Evolutionary conservation across 2,329 filamentous ascomycete genomes (phyloP).

Genomic region (Ceratocystiopsis brevicomis): DNA sequence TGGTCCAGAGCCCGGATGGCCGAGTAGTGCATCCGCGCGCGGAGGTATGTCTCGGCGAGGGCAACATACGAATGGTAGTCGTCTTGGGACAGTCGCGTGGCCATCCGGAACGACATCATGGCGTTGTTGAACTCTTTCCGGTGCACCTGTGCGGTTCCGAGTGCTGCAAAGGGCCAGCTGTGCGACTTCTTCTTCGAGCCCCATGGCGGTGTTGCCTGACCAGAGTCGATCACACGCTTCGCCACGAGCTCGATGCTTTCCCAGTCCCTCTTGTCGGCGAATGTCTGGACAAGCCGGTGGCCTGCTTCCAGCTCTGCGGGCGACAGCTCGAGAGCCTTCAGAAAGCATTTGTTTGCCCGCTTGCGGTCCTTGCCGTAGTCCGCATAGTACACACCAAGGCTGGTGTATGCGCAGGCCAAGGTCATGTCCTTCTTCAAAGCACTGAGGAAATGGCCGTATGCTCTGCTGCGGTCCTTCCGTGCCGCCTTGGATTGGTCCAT

Average conservation of each 20-base stretch:
- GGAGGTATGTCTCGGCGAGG: conserved; percentile 92
- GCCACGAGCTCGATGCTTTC: conserved; percentile 88
- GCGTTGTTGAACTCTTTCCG: conserved; percentile 79
- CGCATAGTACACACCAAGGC: conserved; percentile 72
- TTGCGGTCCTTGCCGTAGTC: conserved; percentile 80
- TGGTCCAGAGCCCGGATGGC: conserved; percentile 80
- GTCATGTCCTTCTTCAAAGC: conserved; percentile 75
- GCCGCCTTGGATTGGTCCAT: conserved; percentile 54
- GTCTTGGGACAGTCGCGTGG: conserved; percentile 60
- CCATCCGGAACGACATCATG: conserved; percentile 80
- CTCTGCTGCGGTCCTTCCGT: conserved; percentile 60
- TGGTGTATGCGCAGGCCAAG: conserved; percentile 80
- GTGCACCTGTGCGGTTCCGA: conserved; percentile 88
- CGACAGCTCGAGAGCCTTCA: conserved; percentile 89
- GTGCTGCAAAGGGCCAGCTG: conserved; percentile 87
- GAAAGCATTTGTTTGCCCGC: conserved; percentile 78
- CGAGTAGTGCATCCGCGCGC: conserved; percentile 82
- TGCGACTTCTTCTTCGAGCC: conserved; percentile 85
- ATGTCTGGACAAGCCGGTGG: conserved; percentile 66
- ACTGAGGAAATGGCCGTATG: conserved; percentile 67
- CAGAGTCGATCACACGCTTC: conserved; percentile 82
- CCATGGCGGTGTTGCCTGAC: conserved; percentile 72
- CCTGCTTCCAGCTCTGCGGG: conserved; percentile 71
- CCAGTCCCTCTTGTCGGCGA: conserved; percentile 86
- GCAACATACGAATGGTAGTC: conserved; percentile 96